These are phyloP conservation scores for Bacidia gigantensis DNA, from an alignment of 495 filamentous ascomycete genomes.

Conservation along the genomic window DNA sequence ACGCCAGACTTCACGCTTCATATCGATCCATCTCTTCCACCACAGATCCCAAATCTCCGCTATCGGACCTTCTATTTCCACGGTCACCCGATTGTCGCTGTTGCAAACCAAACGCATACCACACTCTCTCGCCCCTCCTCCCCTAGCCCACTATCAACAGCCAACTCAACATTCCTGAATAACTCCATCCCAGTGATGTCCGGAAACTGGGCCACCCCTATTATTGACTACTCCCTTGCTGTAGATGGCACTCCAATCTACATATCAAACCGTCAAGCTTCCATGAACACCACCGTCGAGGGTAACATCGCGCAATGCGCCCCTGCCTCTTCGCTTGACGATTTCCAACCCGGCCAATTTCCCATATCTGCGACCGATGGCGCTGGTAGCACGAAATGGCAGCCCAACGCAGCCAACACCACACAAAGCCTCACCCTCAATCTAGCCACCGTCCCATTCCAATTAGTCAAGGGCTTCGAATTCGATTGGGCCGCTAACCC, in stretches of 20 bases:
- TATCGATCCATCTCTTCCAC: constrained; percentile 45
- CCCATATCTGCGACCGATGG: constrained; percentile 59
- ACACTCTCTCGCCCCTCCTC: constrained; percentile 36
- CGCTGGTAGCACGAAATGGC: constrained; percentile 57
- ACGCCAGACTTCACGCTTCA: constrained; percentile 37
- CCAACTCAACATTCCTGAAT: constrained; percentile 34
- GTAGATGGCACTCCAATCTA: constrained; percentile 34
- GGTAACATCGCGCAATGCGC: constrained; percentile 59
- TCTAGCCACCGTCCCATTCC: constrained; percentile 30
- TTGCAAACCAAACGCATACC: constrained; percentile 53
- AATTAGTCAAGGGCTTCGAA: constrained; percentile 36
- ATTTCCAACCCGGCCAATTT: constrained; percentile 54
- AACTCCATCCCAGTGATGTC: constrained; percentile 37
- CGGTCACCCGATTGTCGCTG: constrained; percentile 48
- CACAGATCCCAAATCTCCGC: constrained; percentile 45
- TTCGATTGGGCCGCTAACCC: constrained; percentile 58
- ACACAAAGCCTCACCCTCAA: constrained; percentile 35
- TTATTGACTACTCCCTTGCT: constrained; percentile 36
- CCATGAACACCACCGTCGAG: constrained; percentile 31
- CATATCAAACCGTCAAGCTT: constrained; percentile 44
- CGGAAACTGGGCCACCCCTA: constrained; percentile 22
- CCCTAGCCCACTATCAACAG: constrained; percentile 30
- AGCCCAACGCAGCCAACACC: constrained; percentile 39
- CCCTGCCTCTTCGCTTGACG: constrained; percentile 33
- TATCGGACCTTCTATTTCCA: constrained; percentile 61